Base-by-base conservation (phyloP, 75 land plant species). In the Selaginella moellendorffii region DNA sequence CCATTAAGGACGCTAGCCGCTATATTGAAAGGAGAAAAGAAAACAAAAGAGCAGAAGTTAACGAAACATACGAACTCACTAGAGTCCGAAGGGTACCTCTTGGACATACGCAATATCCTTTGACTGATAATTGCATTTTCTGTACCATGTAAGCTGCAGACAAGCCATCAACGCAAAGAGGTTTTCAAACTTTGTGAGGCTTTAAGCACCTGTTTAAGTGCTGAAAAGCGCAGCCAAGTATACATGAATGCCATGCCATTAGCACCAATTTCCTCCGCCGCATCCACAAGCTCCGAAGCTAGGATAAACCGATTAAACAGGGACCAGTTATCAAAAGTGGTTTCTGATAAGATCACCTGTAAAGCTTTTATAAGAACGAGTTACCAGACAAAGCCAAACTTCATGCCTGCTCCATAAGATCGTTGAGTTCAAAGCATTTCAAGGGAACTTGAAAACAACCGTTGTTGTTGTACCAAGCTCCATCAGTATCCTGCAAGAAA, bases 361-460 rank as follows among this genome's bases (percentile, higher is more conserved):
- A 56, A 25, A 56, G 29, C 63, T 62, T 8, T 24, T 62, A 27
- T 17, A 2, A 26, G 5, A 56, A 56, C 8, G 8, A 25, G 59
- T 21, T 9, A 21, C n/a, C 24, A 56, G 63, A 56, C 8, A 19
- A 56, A 9, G 21, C 59, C 2, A 21, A 21, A 21, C 59, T 19
- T 2, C 24, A 8, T 56, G 53, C 68, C 68, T 66, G 68, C n/a
- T 66, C 63, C 19, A 66, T 26, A 66, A 66, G 68, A 27, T 66
- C 62, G 9, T 54, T 20, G 1, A 66, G 1, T n/a, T 66, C 68
- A 21, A 66, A 20, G 2, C 17, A 17, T 26, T 66, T 66, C 27
- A 66, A 53, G 18, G 21, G 24, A 24, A 66, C 68, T 52, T 42
- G 26, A 24, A 66, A 66, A 20, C 24, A 54, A 9, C 68, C 24